Conservation (phyloP, 805 yeast species). For the Monosporozyma servazzii region DNA sequence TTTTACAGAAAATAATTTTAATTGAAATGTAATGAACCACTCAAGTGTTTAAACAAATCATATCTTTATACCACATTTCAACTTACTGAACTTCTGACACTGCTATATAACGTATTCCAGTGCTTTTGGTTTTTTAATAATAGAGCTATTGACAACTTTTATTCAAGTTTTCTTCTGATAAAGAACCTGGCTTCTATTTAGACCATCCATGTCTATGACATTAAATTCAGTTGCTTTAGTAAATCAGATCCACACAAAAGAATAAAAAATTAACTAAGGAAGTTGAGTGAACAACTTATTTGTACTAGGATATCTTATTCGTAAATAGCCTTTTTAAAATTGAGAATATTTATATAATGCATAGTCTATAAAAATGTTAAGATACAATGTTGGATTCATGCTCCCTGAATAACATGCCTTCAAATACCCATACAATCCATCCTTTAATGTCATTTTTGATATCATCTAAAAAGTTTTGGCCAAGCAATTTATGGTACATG, state of each 20-base stretch:
- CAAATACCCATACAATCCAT: slow-evolving; percentile 16
- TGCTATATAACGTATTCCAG: too few species aligned
- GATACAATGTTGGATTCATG: slow-evolving; percentile 12
- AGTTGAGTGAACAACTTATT: background rate
- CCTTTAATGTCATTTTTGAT: slow-evolving; percentile 9
- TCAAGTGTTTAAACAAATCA: background rate
- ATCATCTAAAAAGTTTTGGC: slow-evolving; percentile 8
- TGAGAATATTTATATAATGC: background rate
- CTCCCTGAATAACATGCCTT: slow-evolving; percentile 6
- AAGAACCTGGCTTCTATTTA: too few species aligned
- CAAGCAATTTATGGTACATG: slow-evolving; percentile 10
- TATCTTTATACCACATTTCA: too few species aligned
- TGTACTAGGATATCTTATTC: background rate
- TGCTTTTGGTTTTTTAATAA: too few species aligned
- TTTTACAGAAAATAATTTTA: slow-evolving; percentile 2
- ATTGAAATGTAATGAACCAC: too few species aligned
- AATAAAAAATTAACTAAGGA: background rate
- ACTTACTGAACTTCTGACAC: too few species aligned
- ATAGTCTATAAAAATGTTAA: slow-evolving; percentile 5
- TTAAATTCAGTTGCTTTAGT: too few species aligned
- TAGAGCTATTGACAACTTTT: too few species aligned
- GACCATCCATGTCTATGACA: too few species aligned
- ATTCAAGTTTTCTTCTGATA: too few species aligned
- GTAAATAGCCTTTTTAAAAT: background rate
- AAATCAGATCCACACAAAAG: background rate